Evolutionary conservation across 306 rosid genomes (phyloP), one percentile per base, ranked within the genome.

Genomic region (Cercis canadensis): DNA sequence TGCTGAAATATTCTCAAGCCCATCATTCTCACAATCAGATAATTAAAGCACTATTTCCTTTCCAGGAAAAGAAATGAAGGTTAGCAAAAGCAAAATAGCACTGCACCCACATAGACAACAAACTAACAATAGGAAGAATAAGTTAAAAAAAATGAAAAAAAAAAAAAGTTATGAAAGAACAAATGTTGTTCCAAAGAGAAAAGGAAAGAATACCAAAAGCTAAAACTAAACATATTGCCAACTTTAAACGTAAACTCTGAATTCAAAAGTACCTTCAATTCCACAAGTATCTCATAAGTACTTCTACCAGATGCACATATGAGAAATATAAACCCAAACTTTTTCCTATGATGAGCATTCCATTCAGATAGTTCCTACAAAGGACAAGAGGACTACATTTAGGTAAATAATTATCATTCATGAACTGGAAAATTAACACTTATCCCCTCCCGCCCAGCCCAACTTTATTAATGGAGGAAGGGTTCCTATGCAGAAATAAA

Each of bases 301-400:
- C 90, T 90, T 79, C 86, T 89, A 62, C 97, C 95, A 12, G 94
- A 84, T 56, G 97, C 97, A 80, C 95, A 89, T 51, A 94, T 89
- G 62, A 94, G 83, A 80, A 94, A 94, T 37, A 94, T 33, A 69
- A 94, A 89, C 12, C 98, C 98, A 77, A 88, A 90, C 72, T 87
- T 90, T 56, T 90, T 70, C 76, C 78, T 65, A 56, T 90, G 90
- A 52, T 66, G 75, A 70, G 76, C 82, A 84, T 94, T 94, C 97
- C 97, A 94, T 78, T 90, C 90, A 41, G 78, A 62, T 19, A 94
- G 85, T 77, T 89, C 95, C 98, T 89, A 54, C 67, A 89, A 80
- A 79, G 34, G 31, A n/a, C 73, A 87, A 36, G 53, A 14, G 15
- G 9, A 56, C 15, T 14, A 70, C 18, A 16, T 47, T 60, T 44